Evolutionary conservation across 106 monocot genomes (phyloP), one percentile per base, ranked within the genome.

Genomic region (Platanthera guangdongensis): DNA sequence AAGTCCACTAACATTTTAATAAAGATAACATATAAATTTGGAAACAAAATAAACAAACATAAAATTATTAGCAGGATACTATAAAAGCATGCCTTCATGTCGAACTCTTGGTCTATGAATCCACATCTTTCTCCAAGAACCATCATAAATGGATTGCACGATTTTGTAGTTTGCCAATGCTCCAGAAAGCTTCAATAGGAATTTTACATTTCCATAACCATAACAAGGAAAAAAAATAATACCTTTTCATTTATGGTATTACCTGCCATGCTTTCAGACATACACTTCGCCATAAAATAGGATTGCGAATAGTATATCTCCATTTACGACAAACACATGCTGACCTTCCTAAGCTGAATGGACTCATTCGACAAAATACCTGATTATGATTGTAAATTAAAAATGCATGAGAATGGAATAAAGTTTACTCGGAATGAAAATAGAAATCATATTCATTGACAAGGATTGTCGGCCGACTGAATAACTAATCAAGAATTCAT

Each of bases 111-210:
- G 97, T 73, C 97, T 94, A 22, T 74, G 78, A 64, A 87, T 62
- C 91, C 91, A 99, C 97, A 99, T 99, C 84, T 89, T 99, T 80
- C 88, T 91, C 97, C 97, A 99, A 67, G 97, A 99, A 74, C 89
- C 86, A 10, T 88, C 90, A 84, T 86, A 99, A 70, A 79, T 22
- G n/a, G 88, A 86, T 69, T 80, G 84, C 14, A 92, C 80, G 9
- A 90, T 70, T 68, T 77, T 78, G 78, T 83, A 87, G 78, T 99
- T 99, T 64, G 83, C 68, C 57, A 87, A 51, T 67, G 79, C 80
- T 78, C 97, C 97, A 85, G 78, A 82, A 15, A 82, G 78, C 97
- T 99, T 77, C 74, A 88, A 22, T 84, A 50, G 25, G 8, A 79
- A 21, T 47, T 12, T 19, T 54, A 46, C 8, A 50, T 80, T 52